These are phyloP conservation scores for Paramecium caudatum DNA, from an alignment of 73 alveolate genomes.

Conservation along the genomic window DNA sequence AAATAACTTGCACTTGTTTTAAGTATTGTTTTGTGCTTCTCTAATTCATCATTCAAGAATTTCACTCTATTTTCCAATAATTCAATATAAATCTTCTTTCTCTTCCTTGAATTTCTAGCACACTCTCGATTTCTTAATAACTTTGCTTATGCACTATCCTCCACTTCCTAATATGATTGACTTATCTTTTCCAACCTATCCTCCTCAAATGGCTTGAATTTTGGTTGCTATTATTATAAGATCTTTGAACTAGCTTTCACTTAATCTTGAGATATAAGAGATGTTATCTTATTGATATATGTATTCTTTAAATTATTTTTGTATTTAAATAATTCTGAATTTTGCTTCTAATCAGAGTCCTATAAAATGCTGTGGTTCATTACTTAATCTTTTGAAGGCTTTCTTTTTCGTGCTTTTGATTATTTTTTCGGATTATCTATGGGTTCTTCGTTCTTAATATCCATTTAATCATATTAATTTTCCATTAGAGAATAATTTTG, in stretches of 20 bases:
- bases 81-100: constrained; percentile 78
- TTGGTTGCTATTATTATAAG: constrained; percentile 56
- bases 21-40: constrained; percentile 62
- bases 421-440: background rate
- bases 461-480: background rate
- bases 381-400: constrained; percentile 9
- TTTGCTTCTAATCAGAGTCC: too few relatives aligned
- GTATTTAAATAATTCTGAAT: constrained; percentile 42
- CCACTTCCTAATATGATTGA: constrained; percentile 40
- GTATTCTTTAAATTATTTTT: constrained; percentile 71
- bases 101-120: constrained; percentile 77
- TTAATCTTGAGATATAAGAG: constrained; percentile 58
- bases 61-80: constrained; percentile 70
- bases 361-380: too few relatives aligned
- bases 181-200: constrained; percentile 17
- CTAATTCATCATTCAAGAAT: constrained; percentile 73
- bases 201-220: constrained; percentile 60
- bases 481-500: constrained; percentile 45
- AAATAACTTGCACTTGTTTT: constrained; percentile 72
- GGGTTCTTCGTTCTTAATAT: constrained; percentile 44
- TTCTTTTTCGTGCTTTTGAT: constrained; percentile 12
- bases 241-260: constrained; percentile 33
- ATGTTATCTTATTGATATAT: constrained; percentile 69
- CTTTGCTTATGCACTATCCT: constrained; percentile 66
- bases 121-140: constrained; percentile 75